Base-by-base conservation (phyloP, 108 stramenopile genomes). In the Nannochloropsis salina region DNA sequence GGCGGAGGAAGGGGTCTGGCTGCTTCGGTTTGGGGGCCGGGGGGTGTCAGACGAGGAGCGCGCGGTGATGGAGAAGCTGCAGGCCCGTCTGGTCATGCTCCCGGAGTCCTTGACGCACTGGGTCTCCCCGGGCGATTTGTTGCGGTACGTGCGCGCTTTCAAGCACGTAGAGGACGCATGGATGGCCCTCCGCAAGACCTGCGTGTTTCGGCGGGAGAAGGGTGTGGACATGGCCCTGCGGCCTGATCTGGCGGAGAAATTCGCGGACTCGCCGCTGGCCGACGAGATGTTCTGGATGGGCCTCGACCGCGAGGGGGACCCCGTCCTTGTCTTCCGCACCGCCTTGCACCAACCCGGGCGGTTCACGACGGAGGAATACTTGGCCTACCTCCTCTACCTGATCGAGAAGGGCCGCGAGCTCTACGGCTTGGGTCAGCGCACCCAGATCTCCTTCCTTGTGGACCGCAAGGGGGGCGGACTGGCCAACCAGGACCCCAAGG, bases 401-500 rank as follows among this genome's bases (percentile, higher is more conserved):
- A 74, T 74, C 20, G 61, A 74, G 61, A 74, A 6, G 61, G 61
- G 61, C 20, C 61, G 61, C 20, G 61, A n/a, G 61, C 20, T n/a
- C 4, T 74, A 74, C n/a, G 61, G 61, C 61, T n/a, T 74, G 6
- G 61, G 61, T 15, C 61, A 74, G 61, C 15, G 20, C 6, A 74
- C 61, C 4, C 61, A 74, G 61, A n/a, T 74, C 6, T 74, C 61
- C 6, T 74, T 74, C 6, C 6, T 74, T 15, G 61, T 74, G 20
- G 61, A 74, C n/a, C 61, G 61, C 2, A 4, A 74, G 61, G 61
- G n/a, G 15, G 61, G 61, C 20, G 61, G 61, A n/a, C n/a, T 74
- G 61, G n/a, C 20, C 20, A 74, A 74, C n/a, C 61, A 74, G 61
- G 61, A 74, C 61, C 61, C 61, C 20, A n/a, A n/a, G 61, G 61